Percentiles rank a stretch among this genome's conserved stretches.
phyloP scores from a whole-genome alignment of 805 yeast genomes.

The Phaffomyces antillensis region DNA sequence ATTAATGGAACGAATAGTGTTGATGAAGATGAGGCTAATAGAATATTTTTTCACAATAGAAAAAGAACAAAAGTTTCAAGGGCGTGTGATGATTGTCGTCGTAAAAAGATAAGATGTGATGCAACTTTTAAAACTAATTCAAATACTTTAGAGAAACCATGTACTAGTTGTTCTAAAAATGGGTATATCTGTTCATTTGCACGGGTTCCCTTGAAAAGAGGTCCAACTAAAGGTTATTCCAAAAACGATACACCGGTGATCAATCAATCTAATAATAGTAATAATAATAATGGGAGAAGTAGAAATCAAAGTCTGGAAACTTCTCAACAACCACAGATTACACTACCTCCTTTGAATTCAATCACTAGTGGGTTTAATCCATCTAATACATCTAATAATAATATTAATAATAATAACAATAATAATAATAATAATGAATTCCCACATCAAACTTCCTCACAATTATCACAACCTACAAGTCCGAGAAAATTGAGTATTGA shows the following conservation, averaged over 20 bases:
- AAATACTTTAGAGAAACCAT: constrained; percentile 41
- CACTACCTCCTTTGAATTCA: constrained; percentile 9
- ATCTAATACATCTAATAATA: neutral
- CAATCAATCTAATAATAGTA: too few relatives aligned
- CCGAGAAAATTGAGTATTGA: constrained; percentile 4
- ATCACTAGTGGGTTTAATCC: constrained; percentile 1
- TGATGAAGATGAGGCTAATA: constrained; percentile 1
- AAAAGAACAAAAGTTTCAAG: constrained; percentile 69
- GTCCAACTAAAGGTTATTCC: constrained; percentile 69
- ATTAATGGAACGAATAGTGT: too few relatives aligned
- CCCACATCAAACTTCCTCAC: constrained; percentile 6
- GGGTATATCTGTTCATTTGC: constrained; percentile 61
- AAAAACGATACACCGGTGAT: neutral
- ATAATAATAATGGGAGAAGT: neutral
- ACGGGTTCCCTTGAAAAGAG: constrained; percentile 67
- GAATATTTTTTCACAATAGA: constrained; percentile 23
- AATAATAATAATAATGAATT: constrained; percentile 1
- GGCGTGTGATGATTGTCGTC: constrained; percentile 76
- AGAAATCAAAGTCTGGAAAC: constrained; percentile 3
- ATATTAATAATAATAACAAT: neutral
- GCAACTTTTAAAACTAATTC: constrained; percentile 43
- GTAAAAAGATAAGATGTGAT: constrained; percentile 67
- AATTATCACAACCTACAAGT: constrained; percentile 3
- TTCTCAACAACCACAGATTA: constrained; percentile 2
- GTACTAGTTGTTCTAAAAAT: constrained; percentile 57